These are phyloP conservation scores for Parastagonospora avenae DNA, from an alignment of 2,329 filamentous ascomycete genomes.

Conservation along the genomic window DNA sequence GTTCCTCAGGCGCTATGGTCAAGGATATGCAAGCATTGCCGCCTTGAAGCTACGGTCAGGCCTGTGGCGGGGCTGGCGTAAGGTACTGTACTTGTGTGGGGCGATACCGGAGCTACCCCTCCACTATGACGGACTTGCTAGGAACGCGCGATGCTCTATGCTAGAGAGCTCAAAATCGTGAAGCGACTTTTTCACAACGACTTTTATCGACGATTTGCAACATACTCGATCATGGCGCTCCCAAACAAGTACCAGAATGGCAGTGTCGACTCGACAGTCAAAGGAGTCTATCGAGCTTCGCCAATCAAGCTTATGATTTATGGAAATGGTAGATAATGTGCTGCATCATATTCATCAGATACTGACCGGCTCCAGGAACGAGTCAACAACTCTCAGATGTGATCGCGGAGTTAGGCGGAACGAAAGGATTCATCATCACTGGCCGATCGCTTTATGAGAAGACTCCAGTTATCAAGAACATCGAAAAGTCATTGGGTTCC, in stretches of 20 bases:
- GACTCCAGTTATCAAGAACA: constrained; percentile 58
- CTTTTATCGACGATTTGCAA: not conserved
- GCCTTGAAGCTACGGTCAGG: constrained; percentile 15
- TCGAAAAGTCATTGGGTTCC: constrained; percentile 55
- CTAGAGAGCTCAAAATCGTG: constrained; percentile 1
- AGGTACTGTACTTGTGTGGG: constrained; percentile 28
- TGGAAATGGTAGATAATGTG: constrained; percentile 29
- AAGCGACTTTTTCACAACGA: not conserved
- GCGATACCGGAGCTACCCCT: constrained; percentile 34
- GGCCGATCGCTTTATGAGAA: constrained; percentile 60
- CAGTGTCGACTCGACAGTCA: constrained; percentile 38
- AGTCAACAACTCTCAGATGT: constrained; percentile 40
- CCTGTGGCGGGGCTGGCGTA: constrained; percentile 34
- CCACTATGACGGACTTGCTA: constrained; percentile 28
- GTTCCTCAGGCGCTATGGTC: constrained; percentile 10
- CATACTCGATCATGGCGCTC: constrained; percentile 31
- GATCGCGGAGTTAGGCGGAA: constrained; percentile 39
- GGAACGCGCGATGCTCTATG: constrained; percentile 8
- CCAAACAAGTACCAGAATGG: constrained; percentile 43
- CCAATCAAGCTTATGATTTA: constrained; percentile 47
- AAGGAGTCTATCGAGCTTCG: constrained; percentile 44
- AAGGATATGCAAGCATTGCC: constrained; percentile 24
- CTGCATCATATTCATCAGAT: not conserved
- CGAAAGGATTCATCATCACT: constrained; percentile 63
- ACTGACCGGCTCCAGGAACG: constrained; percentile 29